A percentile compares a stretch with the other conserved stretches of the same genome.
These are phyloP conservation scores for Aspergillus niger DNA, from an alignment of 2,329 filamentous ascomycete species.

Conservation along the genomic window DNA sequence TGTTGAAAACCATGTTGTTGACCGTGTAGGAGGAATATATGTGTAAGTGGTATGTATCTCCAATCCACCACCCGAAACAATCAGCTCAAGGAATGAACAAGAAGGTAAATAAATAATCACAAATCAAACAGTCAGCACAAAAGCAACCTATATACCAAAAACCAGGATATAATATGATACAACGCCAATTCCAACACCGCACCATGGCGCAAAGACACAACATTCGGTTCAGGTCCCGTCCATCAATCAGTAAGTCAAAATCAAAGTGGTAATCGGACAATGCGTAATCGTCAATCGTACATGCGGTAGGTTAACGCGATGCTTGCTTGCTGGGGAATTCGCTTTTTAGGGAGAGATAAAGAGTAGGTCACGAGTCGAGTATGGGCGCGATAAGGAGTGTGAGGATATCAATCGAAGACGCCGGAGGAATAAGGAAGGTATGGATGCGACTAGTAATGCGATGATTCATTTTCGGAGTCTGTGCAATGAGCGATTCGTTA, in stretches of 20 bases:
- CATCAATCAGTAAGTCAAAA: not conserved
- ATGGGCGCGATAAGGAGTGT: not conserved
- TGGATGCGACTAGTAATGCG: not conserved
- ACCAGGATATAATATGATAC: not conserved
- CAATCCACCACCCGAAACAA: not conserved
- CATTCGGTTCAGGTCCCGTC: not conserved
- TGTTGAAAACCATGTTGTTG: not conserved
- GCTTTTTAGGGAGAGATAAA: not conserved
- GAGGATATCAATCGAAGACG: not conserved
- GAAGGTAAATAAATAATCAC: not conserved
- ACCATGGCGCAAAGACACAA: not conserved
- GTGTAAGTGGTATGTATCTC: not conserved
- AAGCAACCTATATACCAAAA: not conserved
- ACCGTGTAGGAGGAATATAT: not conserved
- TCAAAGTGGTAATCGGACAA: not conserved
- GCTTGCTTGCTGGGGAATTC: not conserved
- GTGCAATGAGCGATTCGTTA: not conserved
- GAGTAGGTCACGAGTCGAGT: no score
- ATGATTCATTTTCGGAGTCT: constrained; percentile 8
- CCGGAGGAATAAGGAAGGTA: no score
- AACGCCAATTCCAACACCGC: constrained; percentile 1
- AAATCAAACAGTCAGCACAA: not conserved
- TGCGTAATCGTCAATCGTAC: constrained; percentile 1
- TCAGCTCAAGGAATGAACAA: not conserved
- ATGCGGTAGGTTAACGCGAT: not conserved